Evolutionary conservation across 768 basidiomycete genomes (phyloP), one percentile per base, ranked within the genome.

Genomic region (Suillus subaureus): DNA sequence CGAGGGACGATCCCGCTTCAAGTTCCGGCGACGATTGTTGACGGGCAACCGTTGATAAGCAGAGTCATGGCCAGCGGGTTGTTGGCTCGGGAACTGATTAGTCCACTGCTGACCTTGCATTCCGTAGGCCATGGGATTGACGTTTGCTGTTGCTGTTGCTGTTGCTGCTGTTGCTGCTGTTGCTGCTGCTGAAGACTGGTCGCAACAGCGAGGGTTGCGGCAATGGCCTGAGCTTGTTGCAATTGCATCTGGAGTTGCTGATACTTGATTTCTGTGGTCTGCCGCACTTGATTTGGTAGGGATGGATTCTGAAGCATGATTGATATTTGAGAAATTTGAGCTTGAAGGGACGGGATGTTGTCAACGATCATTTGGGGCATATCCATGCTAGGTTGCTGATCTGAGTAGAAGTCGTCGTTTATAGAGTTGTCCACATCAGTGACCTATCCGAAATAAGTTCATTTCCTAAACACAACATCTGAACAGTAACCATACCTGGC

Each of bases 31-130:
- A 65, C 93, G 83, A 71, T 92, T 93, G 71, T 94, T 94, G 62
- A 95, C 78, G 37, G 93, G 93, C 58, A 93, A 73, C 42, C 93
- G 83, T 74, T 95, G 93, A 74, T 95, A 94, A n/a, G 93, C 90
- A 7, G 92, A 94, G 67, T 94, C 93, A 72, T 88, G 87, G 7
- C 83, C 82, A 61, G 84, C 83, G 37, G 85, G 83, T 74, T 91
- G 89, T 71, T 92, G 89, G 67, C 85, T 87, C 55, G 82, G 70
- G 73, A 83, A 91, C 65, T 83, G 82, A 70, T 81, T 83, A 68
- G 80, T 78, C 79, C 81, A 84, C 67, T 81, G 81, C 65, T 81
- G 85, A 42, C 80, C 77, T 67, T 79, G 70, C 78, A 84, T 79
- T 70, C 76, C 74, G 74, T 81, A 81, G 47, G 78, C 78, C 73